phyloP scores from a whole-genome alignment of 768 basidiomycete genomes.

The Kwoniella sp. region DNA sequence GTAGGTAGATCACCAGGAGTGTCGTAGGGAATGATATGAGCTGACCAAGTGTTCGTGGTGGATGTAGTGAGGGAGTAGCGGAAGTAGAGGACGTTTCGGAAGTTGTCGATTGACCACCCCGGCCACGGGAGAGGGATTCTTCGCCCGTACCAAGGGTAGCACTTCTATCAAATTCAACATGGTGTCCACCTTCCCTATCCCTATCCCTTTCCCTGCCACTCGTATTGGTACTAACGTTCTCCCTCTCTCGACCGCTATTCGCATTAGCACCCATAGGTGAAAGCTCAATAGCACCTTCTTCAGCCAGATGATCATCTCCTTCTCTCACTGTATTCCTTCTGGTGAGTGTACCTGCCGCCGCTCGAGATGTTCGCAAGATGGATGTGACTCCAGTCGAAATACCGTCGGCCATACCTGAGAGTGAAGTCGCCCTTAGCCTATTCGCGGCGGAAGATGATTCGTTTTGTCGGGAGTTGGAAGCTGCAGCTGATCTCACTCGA shows the following conservation, averaged over 20 bases:
- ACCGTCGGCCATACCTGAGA: constrained; percentile 31
- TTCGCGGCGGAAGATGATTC: not conserved
- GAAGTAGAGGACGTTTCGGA: constrained; percentile 48
- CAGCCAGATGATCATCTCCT: constrained; percentile 27
- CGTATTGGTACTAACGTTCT: not conserved
- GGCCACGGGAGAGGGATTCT: constrained; percentile 7
- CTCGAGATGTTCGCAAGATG: constrained; percentile 35
- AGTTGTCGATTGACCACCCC: constrained; percentile 28
- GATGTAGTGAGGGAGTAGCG: constrained; percentile 46
- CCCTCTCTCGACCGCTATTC: not conserved
- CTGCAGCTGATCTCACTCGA: constrained; percentile 24
- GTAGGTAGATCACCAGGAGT: constrained; percentile 44
- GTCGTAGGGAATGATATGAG: constrained; percentile 49
- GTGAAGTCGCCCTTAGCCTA: constrained; percentile 16
- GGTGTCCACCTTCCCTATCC: constrained; percentile 9
- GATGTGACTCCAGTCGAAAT: constrained; percentile 41
- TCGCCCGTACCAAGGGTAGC: constrained; percentile 6
- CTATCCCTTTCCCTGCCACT: not conserved
- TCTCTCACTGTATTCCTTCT: constrained; percentile 26
- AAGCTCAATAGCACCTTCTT: constrained; percentile 19
- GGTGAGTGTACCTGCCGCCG: constrained; percentile 19
- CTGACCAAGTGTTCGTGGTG: constrained; percentile 39
- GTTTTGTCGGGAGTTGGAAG: not conserved
- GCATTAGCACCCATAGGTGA: constrained; percentile 2
- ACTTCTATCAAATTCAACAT: constrained; percentile 21